Evolutionary conservation across 2,329 filamentous ascomycete species (phyloP), one percentile per base, ranked within the genome.

Genomic region (Salinomyces thailandicus): DNA sequence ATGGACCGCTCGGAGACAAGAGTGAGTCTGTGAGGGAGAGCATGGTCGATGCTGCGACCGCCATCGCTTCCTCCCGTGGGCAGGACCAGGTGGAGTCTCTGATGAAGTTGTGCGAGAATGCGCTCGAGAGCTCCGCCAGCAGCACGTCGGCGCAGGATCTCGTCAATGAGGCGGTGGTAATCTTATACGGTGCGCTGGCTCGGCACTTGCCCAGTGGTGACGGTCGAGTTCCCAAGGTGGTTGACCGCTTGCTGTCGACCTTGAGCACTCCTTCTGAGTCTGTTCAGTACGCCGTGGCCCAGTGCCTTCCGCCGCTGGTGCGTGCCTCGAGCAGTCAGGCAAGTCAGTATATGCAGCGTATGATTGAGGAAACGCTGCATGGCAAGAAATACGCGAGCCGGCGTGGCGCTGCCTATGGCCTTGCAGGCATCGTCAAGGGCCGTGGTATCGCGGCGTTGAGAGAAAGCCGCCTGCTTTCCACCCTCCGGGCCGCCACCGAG

Each of bases 81-180:
- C 81, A 85, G 57, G 66, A 74, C 9, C 78, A 89, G 45, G 79
- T 98, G 3, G 87, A 96, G 54, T 77, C 81, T 47, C 67, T 98
- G 37, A 98, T 98, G 87, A 76, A 81, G 52, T 78, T 89, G 11
- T 93, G 96, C 53, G 91, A 98, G 60, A 73, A 72, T 16, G 86
- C 85, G 0, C 69, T 98, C n/a, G 86, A 89, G 54, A 79, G 77
- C 2, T 82, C 86, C 2, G 85, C 91, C 58, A 84, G 81, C 55
- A 81, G 78, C 39, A 86, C 80, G 1, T 77, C 87, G 47, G 76
- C 80, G 36, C 79, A 84, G 13, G 93, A 98, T 60, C 76, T 85
- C 41, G 82, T 96, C 45, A 95, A 95, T 50, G 91, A 98, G 62
- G 91, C 93, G 13, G 87, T 98, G 35, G 87, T 98, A 49, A 91